These are phyloP conservation scores for Tolypocladium tundrense DNA, from an alignment of 2,329 filamentous ascomycete genomes.

Conservation along the genomic window DNA sequence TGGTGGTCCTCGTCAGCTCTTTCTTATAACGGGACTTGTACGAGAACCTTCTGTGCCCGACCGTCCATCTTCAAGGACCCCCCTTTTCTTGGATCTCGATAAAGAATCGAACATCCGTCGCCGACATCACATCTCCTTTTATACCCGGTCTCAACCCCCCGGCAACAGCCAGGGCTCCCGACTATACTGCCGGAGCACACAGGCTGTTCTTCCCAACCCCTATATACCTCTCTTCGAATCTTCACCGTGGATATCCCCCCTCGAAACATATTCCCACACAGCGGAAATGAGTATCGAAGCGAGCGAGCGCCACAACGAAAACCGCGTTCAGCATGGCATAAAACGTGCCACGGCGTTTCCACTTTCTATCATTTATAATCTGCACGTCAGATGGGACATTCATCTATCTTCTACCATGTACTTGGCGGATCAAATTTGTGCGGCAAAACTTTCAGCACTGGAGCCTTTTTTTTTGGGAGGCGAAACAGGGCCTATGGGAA, in stretches of 20 bases:
- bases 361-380: not conserved
- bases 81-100: not conserved
- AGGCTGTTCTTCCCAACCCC: not conserved
- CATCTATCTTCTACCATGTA: not conserved
- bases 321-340: not conserved
- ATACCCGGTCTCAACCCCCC: not conserved
- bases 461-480: not conserved
- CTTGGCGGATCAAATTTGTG: not conserved
- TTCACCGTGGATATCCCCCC: not conserved
- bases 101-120: too few relatives aligned
- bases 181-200: not conserved
- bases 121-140: not conserved
- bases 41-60: not conserved
- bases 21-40: slow-evolving; percentile 8
- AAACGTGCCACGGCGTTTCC: not conserved
- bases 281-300: not conserved
- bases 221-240: not conserved
- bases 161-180: not conserved
- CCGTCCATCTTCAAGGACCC: not conserved
- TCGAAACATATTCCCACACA: not conserved
- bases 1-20: slow-evolving; percentile 7
- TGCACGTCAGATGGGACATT: not conserved
- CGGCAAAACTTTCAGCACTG: not conserved
- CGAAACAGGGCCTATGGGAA: not conserved
- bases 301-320: not conserved